A percentile compares a stretch with the other conserved stretches of the same genome.
Conservation (phyloP, 2,329 filamentous ascomycete genomes). For the Cordyceps cateniannulata region DNA sequence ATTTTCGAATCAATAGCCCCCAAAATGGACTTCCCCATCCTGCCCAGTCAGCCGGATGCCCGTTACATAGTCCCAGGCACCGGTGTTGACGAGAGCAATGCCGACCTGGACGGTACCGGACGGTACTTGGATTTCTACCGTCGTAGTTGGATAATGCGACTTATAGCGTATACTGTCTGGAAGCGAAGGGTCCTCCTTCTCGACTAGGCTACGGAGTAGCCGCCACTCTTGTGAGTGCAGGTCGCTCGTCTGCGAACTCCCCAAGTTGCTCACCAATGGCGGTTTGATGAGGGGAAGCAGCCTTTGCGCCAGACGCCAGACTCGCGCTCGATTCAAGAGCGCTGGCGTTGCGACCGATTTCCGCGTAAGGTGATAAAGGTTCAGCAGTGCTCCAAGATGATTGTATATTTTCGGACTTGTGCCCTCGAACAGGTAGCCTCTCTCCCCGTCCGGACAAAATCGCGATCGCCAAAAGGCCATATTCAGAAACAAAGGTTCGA, state of each 20-base stretch:
- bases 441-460: background rate
- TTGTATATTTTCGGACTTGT: background rate
- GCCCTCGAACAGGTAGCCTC: background rate
- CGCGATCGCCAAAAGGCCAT: background rate
- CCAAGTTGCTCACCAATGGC: background rate
- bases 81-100: background rate
- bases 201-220: background rate
- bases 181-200: background rate
- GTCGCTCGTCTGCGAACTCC: background rate
- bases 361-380: background rate
- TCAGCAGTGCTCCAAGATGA: background rate
- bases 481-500: background rate
- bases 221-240: background rate
- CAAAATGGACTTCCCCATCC: background rate
- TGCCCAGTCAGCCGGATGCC: background rate
- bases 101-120: background rate
- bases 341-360: background rate
- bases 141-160: background rate
- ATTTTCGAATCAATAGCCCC: background rate
- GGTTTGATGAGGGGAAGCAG: background rate
- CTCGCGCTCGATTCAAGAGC: background rate
- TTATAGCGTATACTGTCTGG: background rate
- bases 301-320: background rate
- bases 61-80: background rate
- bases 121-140: background rate